These are phyloP conservation scores for Rhodotorula mucilaginosa DNA, from an alignment of 1,284 basidiomycete genomes.

Conservation along the genomic window DNA sequence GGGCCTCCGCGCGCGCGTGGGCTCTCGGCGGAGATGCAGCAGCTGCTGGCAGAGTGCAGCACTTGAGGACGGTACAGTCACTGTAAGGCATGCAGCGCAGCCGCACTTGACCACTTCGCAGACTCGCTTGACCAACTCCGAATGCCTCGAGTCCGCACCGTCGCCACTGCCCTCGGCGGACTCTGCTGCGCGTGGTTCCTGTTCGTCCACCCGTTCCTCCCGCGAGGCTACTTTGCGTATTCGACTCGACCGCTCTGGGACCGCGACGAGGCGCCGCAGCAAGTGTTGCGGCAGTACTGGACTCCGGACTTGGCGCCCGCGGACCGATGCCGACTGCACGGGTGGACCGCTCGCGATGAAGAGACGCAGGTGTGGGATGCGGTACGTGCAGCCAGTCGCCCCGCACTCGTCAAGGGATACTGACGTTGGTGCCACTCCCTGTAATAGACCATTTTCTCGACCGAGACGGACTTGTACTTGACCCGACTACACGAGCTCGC, in stretches of 20 bases:
- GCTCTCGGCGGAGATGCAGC: no score
- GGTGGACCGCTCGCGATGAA: constrained; percentile 51
- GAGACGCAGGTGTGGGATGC: constrained; percentile 55
- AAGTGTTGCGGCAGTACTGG: constrained; percentile 59
- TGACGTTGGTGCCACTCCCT: no score
- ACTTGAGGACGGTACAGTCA: neutral
- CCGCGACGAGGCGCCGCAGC: constrained; percentile 55
- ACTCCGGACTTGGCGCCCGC: constrained; percentile 55
- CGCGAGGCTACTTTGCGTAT: constrained; percentile 50
- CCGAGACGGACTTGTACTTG: constrained; percentile 67
- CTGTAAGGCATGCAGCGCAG: neutral
- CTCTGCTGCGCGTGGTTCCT: neutral
- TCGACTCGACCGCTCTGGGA: constrained; percentile 67
- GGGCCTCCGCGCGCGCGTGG: no score
- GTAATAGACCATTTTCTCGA: constrained; percentile 43
- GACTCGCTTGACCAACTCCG: neutral
- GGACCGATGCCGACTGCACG: constrained; percentile 58
- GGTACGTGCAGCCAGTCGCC: constrained; percentile 53
- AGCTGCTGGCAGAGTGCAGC: no score
- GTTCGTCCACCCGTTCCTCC: constrained; percentile 11
- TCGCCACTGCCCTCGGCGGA: neutral
- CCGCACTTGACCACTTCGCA: neutral
- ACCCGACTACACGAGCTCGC: constrained; percentile 66
- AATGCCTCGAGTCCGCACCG: neutral
- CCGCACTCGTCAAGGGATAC: no score